phyloP scores from a whole-genome alignment of 1,284 basidiomycete genomes.

The Cutaneotrichosporon arboriforme region DNA sequence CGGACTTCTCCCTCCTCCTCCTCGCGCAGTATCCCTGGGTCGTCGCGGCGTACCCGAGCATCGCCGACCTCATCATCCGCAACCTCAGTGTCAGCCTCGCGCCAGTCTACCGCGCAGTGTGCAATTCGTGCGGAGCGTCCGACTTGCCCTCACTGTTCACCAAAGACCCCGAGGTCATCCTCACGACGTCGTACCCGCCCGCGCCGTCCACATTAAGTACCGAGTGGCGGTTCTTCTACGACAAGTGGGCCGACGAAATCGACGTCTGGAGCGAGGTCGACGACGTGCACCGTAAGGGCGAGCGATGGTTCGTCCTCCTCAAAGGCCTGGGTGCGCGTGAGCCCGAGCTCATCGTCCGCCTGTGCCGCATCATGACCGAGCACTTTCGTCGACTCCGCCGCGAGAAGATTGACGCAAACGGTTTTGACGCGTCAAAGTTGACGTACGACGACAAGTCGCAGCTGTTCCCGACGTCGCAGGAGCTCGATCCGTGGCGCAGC shows the following conservation, averaged over 20 bases:
- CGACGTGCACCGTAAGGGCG: slow-evolving; percentile 56
- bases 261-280: slow-evolving; percentile 61
- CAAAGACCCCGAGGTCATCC: slow-evolving; percentile 16
- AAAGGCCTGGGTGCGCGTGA: slow-evolving; percentile 70
- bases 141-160: background rate
- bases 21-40: slow-evolving; percentile 82
- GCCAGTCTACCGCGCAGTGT: slow-evolving; percentile 57
- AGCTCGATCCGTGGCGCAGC: slow-evolving; percentile 62
- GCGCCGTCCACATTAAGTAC: slow-evolving; percentile 65
- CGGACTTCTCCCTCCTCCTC: slow-evolving; percentile 70
- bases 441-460: slow-evolving; percentile 18
- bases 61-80: slow-evolving; percentile 78
- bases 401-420: slow-evolving; percentile 19
- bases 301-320: slow-evolving; percentile 68
- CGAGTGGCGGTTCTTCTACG: slow-evolving; percentile 84
- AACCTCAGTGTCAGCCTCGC: slow-evolving; percentile 63
- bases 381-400: slow-evolving; percentile 42
- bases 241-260: slow-evolving; percentile 68
- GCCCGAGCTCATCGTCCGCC: slow-evolving; percentile 58
- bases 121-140: background rate
- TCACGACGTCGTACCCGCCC: slow-evolving; percentile 63
- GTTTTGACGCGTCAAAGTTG: background rate
- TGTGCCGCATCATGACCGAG: slow-evolving; percentile 57
- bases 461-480: slow-evolving; percentile 28
- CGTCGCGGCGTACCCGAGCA: slow-evolving; percentile 69